These are phyloP conservation scores for Blastobotrys raffinosifermentans DNA, from an alignment of 1,139 yeast genomes.

Conservation along the genomic window DNA sequence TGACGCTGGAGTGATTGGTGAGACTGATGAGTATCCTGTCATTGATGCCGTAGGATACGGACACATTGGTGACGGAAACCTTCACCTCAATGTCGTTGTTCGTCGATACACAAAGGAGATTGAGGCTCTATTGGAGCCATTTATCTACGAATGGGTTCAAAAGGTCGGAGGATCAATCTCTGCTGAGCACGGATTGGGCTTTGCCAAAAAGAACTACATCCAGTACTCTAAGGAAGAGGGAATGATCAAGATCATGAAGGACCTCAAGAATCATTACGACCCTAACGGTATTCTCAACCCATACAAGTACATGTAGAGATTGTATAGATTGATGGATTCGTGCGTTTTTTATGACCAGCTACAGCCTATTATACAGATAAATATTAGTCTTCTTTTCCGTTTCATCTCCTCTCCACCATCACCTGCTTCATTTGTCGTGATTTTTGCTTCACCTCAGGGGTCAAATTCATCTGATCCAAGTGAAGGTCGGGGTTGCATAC, in stretches of 20 bases:
- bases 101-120: conserved; percentile 71
- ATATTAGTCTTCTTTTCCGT: too few relatives aligned
- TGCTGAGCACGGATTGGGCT: conserved; percentile 96
- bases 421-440: background rate
- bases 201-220: conserved; percentile 87
- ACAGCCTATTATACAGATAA: too few relatives aligned
- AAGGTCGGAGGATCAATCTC: conserved; percentile 78
- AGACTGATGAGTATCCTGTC: conserved; percentile 67
- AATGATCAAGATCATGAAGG: conserved; percentile 68
- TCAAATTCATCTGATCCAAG: background rate
- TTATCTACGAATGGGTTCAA: conserved; percentile 85
- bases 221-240: conserved; percentile 70
- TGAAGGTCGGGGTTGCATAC: background rate
- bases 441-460: background rate
- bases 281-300: conserved; percentile 91
- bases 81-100: conserved; percentile 89
- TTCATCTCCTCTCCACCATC: too few relatives aligned
- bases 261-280: conserved; percentile 72
- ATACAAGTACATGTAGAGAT: conserved; percentile 58
- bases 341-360: too few relatives aligned
- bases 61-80: conserved; percentile 92
- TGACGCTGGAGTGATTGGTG: conserved; percentile 55
- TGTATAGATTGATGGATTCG: too few relatives aligned
- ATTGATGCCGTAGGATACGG: conserved; percentile 91
- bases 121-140: conserved; percentile 80